A percentile compares a stretch with the other conserved stretches of the same genome.
Evolutionary conservation across 108 stramenopile species (phyloP).

Genomic region (Discostella stelligeroides): DNA sequence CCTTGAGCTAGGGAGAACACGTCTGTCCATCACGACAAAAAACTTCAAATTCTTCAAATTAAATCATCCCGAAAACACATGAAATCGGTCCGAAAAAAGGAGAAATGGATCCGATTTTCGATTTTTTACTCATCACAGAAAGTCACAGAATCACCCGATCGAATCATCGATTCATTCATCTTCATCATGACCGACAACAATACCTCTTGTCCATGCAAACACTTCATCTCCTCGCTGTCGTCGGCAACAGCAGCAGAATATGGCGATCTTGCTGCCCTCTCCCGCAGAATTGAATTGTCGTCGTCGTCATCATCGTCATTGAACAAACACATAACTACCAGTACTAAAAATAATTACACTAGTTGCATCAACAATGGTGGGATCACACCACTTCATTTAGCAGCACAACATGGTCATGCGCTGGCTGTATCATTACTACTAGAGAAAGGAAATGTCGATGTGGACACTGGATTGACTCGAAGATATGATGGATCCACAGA

Average conservation of each 20-base stretch:
- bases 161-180: too few relatives aligned
- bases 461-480: constrained; percentile 39
- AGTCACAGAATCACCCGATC: too few relatives aligned
- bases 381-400: constrained; percentile 70
- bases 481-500: neutral
- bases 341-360: neutral
- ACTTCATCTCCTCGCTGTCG: constrained; percentile 61
- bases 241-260: constrained; percentile 86
- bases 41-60: too few relatives aligned
- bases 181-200: neutral
- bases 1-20: too few relatives aligned
- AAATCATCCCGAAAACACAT: too few relatives aligned
- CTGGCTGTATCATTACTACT: constrained; percentile 65
- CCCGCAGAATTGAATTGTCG: constrained; percentile 23
- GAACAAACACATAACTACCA: constrained; percentile 15
- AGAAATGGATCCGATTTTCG: too few relatives aligned
- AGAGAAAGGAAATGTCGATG: constrained; percentile 50
- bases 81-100: too few relatives aligned
- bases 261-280: constrained; percentile 62
- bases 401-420: constrained; percentile 81
- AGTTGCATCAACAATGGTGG: constrained; percentile 28
- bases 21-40: too few relatives aligned
- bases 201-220: constrained; percentile 68
- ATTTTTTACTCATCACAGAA: too few relatives aligned
- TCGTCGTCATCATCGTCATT: constrained; percentile 6